phyloP scores from a whole-genome alignment of 208 protist species.

The Acanthamoeba triangularis region DNA sequence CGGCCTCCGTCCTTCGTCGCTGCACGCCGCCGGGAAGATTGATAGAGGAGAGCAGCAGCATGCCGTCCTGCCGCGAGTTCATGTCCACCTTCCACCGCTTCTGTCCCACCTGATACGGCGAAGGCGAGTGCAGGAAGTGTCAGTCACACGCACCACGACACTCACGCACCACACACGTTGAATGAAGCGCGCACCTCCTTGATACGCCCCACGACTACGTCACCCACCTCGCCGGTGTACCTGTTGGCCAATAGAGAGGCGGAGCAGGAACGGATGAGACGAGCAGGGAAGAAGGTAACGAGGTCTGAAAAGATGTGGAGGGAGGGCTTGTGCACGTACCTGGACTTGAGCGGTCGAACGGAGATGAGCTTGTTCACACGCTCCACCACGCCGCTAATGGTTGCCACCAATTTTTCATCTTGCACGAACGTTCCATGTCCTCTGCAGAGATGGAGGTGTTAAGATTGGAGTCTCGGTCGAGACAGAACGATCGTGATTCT shows the following conservation, averaged over 20 bases:
- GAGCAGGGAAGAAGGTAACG: not conserved
- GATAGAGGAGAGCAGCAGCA: slow-evolving; percentile 98
- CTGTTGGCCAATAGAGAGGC: slow-evolving; percentile 72
- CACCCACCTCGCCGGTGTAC: slow-evolving; percentile 97
- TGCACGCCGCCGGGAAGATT: slow-evolving; percentile 98
- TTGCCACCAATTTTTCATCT: slow-evolving; percentile 84
- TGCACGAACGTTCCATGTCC: slow-evolving; percentile 88
- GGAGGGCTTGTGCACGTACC: slow-evolving; percentile 62
- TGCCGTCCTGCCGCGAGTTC: slow-evolving; percentile 94
- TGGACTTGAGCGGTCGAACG: slow-evolving; percentile 89
- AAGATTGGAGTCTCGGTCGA: not conserved
- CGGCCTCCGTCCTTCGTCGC: slow-evolving; percentile 93
- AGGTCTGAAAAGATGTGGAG: not conserved
- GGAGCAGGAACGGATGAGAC: not conserved
- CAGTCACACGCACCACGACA: too few relatives aligned
- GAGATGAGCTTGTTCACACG: slow-evolving; percentile 92
- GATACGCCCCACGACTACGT: slow-evolving; percentile 98
- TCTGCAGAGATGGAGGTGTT: slow-evolving; percentile 47
- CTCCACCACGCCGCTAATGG: slow-evolving; percentile 91
- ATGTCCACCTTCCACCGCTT: slow-evolving; percentile 98
- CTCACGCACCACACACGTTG: too few relatives aligned
- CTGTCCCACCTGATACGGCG: slow-evolving; percentile 92
- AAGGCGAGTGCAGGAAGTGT: too few relatives aligned
- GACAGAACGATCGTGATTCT: not conserved
- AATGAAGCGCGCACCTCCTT: slow-evolving; percentile 88